Evolutionary conservation across 83 land plant genomes (phyloP).

Genomic region (Picea abies): DNA sequence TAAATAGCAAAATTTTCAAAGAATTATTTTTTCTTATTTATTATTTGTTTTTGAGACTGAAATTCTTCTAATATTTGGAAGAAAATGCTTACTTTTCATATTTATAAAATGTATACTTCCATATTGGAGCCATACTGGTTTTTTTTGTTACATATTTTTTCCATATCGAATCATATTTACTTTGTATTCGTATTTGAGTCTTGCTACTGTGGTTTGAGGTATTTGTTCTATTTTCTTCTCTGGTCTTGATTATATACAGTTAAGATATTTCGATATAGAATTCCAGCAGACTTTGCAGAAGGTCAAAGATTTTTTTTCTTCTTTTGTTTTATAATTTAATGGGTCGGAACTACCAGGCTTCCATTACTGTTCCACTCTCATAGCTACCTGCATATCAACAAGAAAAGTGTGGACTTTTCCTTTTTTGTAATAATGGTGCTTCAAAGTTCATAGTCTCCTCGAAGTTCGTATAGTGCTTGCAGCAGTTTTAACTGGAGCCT

Average conservation of each 20-base stretch:
- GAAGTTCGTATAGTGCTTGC: too few relatives aligned
- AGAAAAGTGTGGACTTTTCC: not conserved
- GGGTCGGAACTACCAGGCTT: too few relatives aligned
- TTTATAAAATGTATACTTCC: too few relatives aligned
- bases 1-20: too few relatives aligned
- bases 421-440: not conserved
- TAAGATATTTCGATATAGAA: not conserved
- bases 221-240: not conserved
- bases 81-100: too few relatives aligned
- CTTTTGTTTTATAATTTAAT: not conserved
- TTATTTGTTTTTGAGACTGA: too few relatives aligned
- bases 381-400: not conserved
- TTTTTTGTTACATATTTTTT: not conserved
- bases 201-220: not conserved
- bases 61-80: too few relatives aligned
- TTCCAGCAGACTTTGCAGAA: not conserved
- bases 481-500: too few relatives aligned
- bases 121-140: not conserved
- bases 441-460: not conserved
- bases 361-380: too few relatives aligned
- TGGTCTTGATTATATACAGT: not conserved
- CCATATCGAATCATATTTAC: not conserved
- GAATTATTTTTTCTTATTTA: too few relatives aligned
- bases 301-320: not conserved
- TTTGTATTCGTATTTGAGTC: not conserved